Conservation (phyloP, 371 early-diverging fungal genomes). For the Mortierella sp. region DNA sequence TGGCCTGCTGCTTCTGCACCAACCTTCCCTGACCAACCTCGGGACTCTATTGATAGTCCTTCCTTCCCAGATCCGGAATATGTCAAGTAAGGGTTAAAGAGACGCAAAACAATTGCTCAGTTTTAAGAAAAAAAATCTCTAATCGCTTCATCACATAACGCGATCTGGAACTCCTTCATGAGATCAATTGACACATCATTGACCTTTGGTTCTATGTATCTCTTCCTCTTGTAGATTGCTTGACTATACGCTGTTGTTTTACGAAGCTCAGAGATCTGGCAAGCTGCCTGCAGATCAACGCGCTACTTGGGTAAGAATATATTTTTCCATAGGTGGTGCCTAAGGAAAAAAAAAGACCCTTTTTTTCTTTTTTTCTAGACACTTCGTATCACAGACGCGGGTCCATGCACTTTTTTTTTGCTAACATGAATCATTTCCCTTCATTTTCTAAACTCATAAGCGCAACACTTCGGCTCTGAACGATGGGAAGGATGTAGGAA, state of each 20-base stretch:
- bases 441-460: conserved; percentile 52
- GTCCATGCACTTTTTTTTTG: conserved; percentile 7
- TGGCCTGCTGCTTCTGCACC: conserved; percentile 4
- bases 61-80: conserved; percentile 52
- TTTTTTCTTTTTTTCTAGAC: neutral
- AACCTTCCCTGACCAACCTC: conserved; percentile 11
- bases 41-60: conserved; percentile 22
- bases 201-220: neutral
- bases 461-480: conserved; percentile 63
- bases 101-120: too few species aligned
- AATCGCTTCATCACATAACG: too few species aligned
- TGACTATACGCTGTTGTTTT: conserved; percentile 62
- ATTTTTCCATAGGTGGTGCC: neutral
- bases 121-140: too few species aligned
- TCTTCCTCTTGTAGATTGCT: conserved; percentile 40
- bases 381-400: neutral
- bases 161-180: too few species aligned
- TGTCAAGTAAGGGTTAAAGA: conserved; percentile 38
- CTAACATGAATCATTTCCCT: neutral
- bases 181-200: neutral
- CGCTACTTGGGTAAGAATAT: conserved; percentile 59
- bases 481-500: conserved; percentile 61
- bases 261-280: conserved; percentile 72
- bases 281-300: conserved; percentile 62
- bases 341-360: neutral